Evolutionary conservation across 108 stramenopile species (phyloP), one percentile per base, ranked within the genome.

Genomic region (Cyclotella kingstonii): DNA sequence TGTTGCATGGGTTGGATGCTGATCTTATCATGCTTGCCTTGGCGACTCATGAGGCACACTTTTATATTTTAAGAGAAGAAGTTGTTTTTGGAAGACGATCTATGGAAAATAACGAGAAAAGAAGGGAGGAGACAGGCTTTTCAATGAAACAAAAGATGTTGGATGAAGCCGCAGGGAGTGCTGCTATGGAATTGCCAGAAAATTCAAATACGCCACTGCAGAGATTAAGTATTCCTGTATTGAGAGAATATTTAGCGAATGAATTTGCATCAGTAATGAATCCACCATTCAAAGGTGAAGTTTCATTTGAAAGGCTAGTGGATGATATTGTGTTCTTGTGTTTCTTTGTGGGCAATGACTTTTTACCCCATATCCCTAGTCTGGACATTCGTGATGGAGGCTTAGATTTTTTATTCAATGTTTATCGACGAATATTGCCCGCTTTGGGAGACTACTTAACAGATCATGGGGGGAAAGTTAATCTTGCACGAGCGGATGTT

Each of bases 11-110:
- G 35, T 70, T 98, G 51, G 99, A 99, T 83, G 99, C 99, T 0
- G 99, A 99, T 78, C 84, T 99, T 6, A 99, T 99, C 86, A 99
- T 99, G 99, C 76, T 99, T 40, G 97, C 89, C 3, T 79, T 99
- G 46, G 99, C 97, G 14, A 98, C 97, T 5, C 99, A 99, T 67
- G 99, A 99, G 78, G 86, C 89, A 3, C 92, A 96, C 65, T 99
- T 99, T 78, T 96, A 93, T 39, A 96, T 99, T 54, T 77, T 97
- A 21, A 61, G 99, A 25, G 97, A 99, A 69, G 83, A 96, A 69
- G 97, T 97, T 4, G 31, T 85, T 38, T 94, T 94, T 64, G 93
- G 93, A 25, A 57, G 93, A 33, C 82, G 79, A 56, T 85, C 85
- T 1, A 53, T 73, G 27, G 89, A 91, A 65, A 49, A 59, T 39